These are phyloP conservation scores for Fusarium citri DNA, from an alignment of 2,329 filamentous ascomycete genomes.

Conservation along the genomic window DNA sequence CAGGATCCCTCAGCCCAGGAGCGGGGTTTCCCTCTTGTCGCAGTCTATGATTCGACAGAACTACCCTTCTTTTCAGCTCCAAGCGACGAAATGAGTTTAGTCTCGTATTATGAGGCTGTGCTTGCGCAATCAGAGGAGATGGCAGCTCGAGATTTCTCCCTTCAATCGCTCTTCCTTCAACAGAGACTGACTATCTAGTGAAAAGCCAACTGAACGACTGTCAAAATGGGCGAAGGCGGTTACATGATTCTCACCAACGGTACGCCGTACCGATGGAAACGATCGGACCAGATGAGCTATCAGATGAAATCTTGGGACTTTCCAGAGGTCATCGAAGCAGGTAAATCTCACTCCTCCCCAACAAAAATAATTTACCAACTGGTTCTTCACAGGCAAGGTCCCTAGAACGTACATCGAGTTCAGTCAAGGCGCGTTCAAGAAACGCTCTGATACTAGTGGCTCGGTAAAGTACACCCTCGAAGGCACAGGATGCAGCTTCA, in stretches of 20 bases:
- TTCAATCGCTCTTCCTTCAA: too few relatives aligned
- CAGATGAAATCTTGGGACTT: slow-evolving; percentile 17
- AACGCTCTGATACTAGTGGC: slow-evolving; percentile 1
- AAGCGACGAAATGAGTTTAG: slow-evolving; percentile 1
- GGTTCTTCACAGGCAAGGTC: not conserved
- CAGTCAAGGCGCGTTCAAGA: slow-evolving; percentile 1
- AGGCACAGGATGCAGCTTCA: slow-evolving; percentile 6
- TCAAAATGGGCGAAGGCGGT: slow-evolving; percentile 12
- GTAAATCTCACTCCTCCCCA: not conserved
- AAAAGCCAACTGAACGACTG: not conserved
- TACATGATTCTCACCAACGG: slow-evolving; percentile 8
- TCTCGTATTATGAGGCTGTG: not conserved
- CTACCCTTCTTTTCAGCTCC: not conserved
- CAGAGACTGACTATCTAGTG: too few relatives aligned
- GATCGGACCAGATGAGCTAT: slow-evolving; percentile 4
- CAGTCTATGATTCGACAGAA: not conserved
- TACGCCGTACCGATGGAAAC: slow-evolving; percentile 24
- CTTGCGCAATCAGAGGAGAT: not conserved
- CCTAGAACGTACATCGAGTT: slow-evolving; percentile 1
- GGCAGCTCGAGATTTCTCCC: not conserved
- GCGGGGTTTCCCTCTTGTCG: not conserved
- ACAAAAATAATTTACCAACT: fast-evolving
- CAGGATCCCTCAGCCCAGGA: not conserved
- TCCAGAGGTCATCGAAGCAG: slow-evolving; percentile 8
- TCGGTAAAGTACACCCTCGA: slow-evolving; percentile 1